A percentile compares a stretch with the other conserved stretches of the same genome.
Evolutionary conservation across 1,284 basidiomycete species (phyloP).

Genomic region (Leccinum griseonigrum): DNA sequence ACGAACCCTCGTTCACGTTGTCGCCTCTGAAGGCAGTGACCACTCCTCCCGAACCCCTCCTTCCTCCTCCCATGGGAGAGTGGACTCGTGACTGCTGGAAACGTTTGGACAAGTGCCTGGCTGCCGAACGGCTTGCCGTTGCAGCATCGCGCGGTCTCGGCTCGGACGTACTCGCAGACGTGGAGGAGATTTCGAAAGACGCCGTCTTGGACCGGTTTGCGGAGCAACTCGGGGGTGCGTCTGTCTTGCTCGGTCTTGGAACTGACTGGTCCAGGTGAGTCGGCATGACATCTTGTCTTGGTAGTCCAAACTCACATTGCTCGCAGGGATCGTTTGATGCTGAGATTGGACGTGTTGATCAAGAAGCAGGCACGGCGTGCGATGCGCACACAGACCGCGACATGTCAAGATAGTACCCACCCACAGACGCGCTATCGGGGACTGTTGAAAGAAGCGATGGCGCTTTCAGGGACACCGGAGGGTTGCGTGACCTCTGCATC

Average conservation of each 20-base stretch:
- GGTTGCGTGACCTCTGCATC: constrained; percentile 8
- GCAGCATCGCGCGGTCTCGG: constrained; percentile 34
- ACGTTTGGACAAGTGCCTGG: constrained; percentile 70
- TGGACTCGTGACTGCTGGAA: constrained; percentile 78
- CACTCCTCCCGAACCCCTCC: not conserved
- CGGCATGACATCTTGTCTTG: not conserved
- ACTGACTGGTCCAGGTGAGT: constrained; percentile 53
- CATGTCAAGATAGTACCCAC: not conserved
- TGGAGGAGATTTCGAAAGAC: constrained; percentile 48
- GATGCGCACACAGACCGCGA: constrained; percentile 26
- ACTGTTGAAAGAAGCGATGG: constrained; percentile 50
- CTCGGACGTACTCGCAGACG: constrained; percentile 41
- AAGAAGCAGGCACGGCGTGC: constrained; percentile 61
- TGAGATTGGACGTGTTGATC: constrained; percentile 54
- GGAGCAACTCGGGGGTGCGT: constrained; percentile 43
- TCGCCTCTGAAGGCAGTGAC: constrained; percentile 16
- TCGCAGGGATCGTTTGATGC: constrained; percentile 50
- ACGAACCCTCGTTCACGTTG: constrained; percentile 18
- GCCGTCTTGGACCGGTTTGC: constrained; percentile 58
- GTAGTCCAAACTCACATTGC: constrained; percentile 2
- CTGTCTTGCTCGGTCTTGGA: constrained; percentile 40
- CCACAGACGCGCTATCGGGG: constrained; percentile 51
- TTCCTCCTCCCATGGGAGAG: constrained; percentile 21
- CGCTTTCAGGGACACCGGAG: constrained; percentile 29
- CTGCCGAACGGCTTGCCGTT: constrained; percentile 57